A percentile compares a stretch with the other conserved stretches of the same genome.
Conservation (phyloP, 164 flowering plant genomes). For the Umbilicus rupestris region DNA sequence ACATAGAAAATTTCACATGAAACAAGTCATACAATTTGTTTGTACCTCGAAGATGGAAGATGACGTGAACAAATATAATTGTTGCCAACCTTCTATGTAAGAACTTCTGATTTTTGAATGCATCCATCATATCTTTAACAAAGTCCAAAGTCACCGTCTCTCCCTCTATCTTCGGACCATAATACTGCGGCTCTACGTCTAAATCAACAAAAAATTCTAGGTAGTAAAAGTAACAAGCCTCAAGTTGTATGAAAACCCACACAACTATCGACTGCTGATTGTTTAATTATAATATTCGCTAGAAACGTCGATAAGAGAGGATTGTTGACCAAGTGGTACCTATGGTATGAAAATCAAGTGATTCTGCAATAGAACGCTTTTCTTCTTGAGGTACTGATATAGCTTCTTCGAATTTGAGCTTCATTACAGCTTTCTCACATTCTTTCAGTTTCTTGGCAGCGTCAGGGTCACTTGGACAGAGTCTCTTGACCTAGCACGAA, state of each 20-base stretch:
- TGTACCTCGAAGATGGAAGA: not conserved
- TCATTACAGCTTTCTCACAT: constrained; percentile 95
- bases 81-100: constrained; percentile 58
- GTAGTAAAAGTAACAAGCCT: not conserved
- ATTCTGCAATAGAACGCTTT: constrained; percentile 57
- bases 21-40: not conserved
- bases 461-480: constrained; percentile 91
- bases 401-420: constrained; percentile 92
- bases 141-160: constrained; percentile 80
- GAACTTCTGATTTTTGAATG: constrained; percentile 77
- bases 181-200: constrained; percentile 93
- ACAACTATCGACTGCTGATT: not conserved
- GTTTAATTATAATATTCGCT: not conserved
- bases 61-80: not conserved
- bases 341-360: constrained; percentile 66
- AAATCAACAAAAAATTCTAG: constrained; percentile 3
- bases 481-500: constrained; percentile 55
- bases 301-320: no score
- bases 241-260: not conserved
- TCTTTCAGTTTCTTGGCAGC: constrained; percentile 88
- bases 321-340: constrained; percentile 31
- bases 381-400: constrained; percentile 59
- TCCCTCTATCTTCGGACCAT: constrained; percentile 93
- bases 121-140: constrained; percentile 93
- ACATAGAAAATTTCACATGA: not conserved